A percentile compares a stretch with the other conserved stretches of the same genome.
Evolutionary conservation across 2,329 filamentous ascomycete species (phyloP).

Genomic region (Pseudohalonectria lignicola): DNA sequence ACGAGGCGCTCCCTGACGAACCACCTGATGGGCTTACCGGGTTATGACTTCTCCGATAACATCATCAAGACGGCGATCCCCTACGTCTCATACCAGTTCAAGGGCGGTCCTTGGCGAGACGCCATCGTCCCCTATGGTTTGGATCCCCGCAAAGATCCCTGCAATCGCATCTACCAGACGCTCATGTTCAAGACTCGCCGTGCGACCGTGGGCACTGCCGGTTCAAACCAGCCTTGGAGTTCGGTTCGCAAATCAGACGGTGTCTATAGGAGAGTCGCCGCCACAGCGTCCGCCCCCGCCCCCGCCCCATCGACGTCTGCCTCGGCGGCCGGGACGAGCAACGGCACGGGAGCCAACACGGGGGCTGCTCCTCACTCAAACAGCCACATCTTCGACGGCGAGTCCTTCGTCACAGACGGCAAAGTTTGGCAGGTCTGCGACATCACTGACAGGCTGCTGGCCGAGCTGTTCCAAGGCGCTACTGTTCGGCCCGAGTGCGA

Average conservation of each 20-base stretch:
- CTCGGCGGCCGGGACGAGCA: no score
- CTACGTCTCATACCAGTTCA: conserved; percentile 86
- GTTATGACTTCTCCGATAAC: conserved; percentile 36
- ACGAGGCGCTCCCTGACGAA: conserved; percentile 77
- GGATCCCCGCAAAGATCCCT: conserved; percentile 69
- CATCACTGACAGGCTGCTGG: conserved; percentile 69
- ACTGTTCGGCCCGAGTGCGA: conserved; percentile 50
- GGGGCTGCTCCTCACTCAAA: conserved; percentile 18
- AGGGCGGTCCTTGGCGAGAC: conserved; percentile 84
- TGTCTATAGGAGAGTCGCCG: no score
- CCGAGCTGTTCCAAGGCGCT: conserved; percentile 51
- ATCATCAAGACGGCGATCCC: conserved; percentile 65
- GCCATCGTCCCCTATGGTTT: conserved; percentile 75
- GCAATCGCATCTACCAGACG: conserved; percentile 77
- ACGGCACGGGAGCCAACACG: conserved; percentile 8
- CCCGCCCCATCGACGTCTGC: no score
- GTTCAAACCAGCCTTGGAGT: conserved; percentile 35
- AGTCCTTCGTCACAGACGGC: conserved; percentile 63
- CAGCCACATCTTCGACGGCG: conserved; percentile 76
- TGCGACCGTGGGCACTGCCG: conserved; percentile 31
- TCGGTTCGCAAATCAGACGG: conserved; percentile 28
- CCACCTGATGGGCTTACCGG: conserved; percentile 39
- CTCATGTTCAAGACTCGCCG: conserved; percentile 69
- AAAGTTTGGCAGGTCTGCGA: conserved; percentile 95
- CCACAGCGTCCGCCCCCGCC: conserved; percentile 15